These are phyloP conservation scores for Phytophthora litchii DNA, from an alignment of 352 stramenopile genomes.

Conservation along the genomic window DNA sequence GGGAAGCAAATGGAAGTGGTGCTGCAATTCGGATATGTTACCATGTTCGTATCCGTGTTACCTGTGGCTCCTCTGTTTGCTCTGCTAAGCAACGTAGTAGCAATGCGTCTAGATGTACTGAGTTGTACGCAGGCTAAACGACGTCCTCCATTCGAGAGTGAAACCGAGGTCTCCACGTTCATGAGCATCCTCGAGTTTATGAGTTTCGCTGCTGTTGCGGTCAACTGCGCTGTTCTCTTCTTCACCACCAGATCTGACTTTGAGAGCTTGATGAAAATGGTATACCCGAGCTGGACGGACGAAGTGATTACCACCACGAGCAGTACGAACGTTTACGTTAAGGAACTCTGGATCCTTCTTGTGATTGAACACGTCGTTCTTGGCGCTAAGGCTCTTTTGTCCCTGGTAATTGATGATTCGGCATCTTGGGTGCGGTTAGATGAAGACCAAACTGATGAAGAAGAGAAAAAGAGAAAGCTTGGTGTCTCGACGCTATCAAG, in stretches of 20 bases:
- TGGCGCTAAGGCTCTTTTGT: slow-evolving; percentile 66
- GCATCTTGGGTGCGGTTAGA: slow-evolving; percentile 78
- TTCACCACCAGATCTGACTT: slow-evolving; percentile 72
- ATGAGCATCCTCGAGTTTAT: slow-evolving; percentile 91
- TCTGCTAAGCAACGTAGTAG: slow-evolving; percentile 87
- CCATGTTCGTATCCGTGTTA: slow-evolving; percentile 93
- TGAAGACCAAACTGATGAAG: slow-evolving; percentile 61
- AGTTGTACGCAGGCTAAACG: slow-evolving; percentile 80
- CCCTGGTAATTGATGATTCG: slow-evolving; percentile 69
- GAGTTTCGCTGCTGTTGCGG: slow-evolving; percentile 84
- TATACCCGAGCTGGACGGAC: slow-evolving; percentile 16
- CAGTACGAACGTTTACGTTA: slow-evolving; percentile 39
- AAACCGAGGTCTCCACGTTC: slow-evolving; percentile 91
- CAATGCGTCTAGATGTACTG: slow-evolving; percentile 85
- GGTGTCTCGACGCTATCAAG: slow-evolving; percentile 1
- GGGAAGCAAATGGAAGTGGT: slow-evolving; percentile 83
- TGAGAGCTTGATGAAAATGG: slow-evolving; percentile 51
- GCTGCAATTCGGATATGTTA: slow-evolving; percentile 94
- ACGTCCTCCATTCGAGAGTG: slow-evolving; percentile 74
- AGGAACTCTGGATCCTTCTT: slow-evolving; percentile 67
- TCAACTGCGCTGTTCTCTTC: slow-evolving; percentile 81
- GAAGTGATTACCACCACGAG: neutral
- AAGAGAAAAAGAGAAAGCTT: slow-evolving; percentile 41
- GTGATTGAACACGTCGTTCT: slow-evolving; percentile 73
- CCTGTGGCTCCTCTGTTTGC: slow-evolving; percentile 89